Evolutionary conservation across 2,329 filamentous ascomycete genomes (phyloP).

Genomic region (Ceratocystis cubensis): DNA sequence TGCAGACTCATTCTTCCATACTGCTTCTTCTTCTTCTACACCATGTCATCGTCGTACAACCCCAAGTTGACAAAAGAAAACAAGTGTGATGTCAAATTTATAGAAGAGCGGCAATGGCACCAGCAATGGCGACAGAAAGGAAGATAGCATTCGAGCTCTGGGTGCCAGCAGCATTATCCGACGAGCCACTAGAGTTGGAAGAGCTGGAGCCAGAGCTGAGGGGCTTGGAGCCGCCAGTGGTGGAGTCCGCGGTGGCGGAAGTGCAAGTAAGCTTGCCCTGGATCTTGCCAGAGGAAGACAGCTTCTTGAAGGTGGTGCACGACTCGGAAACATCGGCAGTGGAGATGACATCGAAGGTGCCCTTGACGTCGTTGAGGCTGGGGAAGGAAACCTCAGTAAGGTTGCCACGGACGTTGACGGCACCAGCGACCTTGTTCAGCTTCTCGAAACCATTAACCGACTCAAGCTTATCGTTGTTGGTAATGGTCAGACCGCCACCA

Average conservation of each 20-base stretch:
- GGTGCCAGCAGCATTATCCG: conserved; percentile 31
- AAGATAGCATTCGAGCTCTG: conserved; percentile 36
- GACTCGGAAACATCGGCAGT: conserved; percentile 47
- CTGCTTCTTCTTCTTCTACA: not conserved
- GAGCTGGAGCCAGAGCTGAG: conserved; percentile 24
- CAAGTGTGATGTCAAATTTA: conserved; percentile 28
- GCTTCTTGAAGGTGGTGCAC: conserved; percentile 42
- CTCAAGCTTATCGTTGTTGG: conserved; percentile 72
- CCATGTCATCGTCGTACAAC: not conserved
- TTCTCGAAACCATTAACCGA: conserved; percentile 54
- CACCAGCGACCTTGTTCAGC: conserved; percentile 61
- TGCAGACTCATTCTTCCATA: no score
- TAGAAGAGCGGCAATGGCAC: conserved; percentile 39
- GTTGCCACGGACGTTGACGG: conserved; percentile 72
- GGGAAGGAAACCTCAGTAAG: conserved; percentile 67
- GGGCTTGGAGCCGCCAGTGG: conserved; percentile 32
- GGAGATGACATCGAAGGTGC: conserved; percentile 57
- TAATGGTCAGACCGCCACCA: conserved; percentile 68
- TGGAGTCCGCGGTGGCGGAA: conserved; percentile 38
- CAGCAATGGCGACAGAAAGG: conserved; percentile 37
- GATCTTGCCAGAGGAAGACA: conserved; percentile 31
- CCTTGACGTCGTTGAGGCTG: conserved; percentile 52
- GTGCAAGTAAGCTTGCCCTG: conserved; percentile 41
- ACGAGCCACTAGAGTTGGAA: conserved; percentile 25
- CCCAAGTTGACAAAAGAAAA: not conserved